phyloP scores from a whole-genome alignment of 352 stramenopile genomes.

The Paralagenidium karlingii region DNA sequence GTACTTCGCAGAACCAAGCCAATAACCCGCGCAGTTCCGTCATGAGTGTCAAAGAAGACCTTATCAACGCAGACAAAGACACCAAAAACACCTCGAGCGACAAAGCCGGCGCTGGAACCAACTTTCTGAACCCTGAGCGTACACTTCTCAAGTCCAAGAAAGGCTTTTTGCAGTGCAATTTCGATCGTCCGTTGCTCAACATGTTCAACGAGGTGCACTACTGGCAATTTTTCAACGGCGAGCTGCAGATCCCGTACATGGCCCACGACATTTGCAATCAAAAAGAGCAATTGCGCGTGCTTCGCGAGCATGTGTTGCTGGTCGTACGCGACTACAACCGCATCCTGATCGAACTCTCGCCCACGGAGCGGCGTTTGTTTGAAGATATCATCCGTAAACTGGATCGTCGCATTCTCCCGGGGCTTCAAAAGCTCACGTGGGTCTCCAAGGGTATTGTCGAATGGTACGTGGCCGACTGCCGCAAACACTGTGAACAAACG shows the following conservation, averaged over 20 bases:
- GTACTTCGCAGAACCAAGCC: no score
- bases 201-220: constrained; percentile 90
- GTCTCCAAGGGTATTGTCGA: constrained; percentile 86
- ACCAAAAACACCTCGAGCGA: background rate
- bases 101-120: background rate
- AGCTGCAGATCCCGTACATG: constrained; percentile 91
- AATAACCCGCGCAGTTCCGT: no score
- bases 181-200: constrained; percentile 86
- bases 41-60: constrained; percentile 1
- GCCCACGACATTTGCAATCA: constrained; percentile 93
- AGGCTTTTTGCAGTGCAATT: constrained; percentile 90
- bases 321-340: constrained; percentile 93
- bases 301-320: constrained; percentile 90
- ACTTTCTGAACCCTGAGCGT: background rate
- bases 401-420: constrained; percentile 86
- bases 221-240: constrained; percentile 86
- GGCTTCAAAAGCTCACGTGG: constrained; percentile 91
- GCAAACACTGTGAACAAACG: constrained; percentile 80
- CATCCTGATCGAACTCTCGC: constrained; percentile 85
- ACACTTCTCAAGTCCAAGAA: constrained; percentile 25
- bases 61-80: background rate
- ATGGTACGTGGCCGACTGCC: constrained; percentile 86
- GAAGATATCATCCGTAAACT: constrained; percentile 91
- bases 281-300: constrained; percentile 82
- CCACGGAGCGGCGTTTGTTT: constrained; percentile 87